phyloP scores from a whole-genome alignment of 208 protist genomes.

The Wallacemonas rigidus region DNA sequence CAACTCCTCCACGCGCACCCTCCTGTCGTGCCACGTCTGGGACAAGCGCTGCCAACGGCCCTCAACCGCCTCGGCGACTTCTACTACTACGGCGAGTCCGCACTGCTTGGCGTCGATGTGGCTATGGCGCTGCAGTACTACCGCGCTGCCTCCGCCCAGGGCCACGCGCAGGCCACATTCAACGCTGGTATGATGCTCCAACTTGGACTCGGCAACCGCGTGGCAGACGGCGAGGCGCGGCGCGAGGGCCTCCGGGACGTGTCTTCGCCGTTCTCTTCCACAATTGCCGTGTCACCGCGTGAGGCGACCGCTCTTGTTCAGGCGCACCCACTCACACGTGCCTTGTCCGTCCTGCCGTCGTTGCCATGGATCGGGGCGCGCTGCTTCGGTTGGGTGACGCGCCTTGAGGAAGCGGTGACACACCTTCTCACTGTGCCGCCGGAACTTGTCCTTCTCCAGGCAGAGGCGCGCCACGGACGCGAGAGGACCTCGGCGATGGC shows the following conservation, averaged over 20 bases:
- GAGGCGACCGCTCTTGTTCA: constrained; percentile 1
- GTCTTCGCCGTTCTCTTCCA: not conserved
- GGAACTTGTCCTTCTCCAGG: not conserved
- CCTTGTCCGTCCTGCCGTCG: not conserved
- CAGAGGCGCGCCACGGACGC: not conserved
- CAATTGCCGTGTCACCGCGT: not conserved
- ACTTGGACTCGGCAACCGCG: constrained; percentile 38
- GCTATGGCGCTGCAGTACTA: constrained; percentile 61
- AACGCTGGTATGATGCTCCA: constrained; percentile 76
- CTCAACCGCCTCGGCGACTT: constrained; percentile 63
- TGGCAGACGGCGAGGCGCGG: not conserved
- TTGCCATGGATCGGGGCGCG: not conserved
- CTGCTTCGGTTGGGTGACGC: not conserved
- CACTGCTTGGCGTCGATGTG: constrained; percentile 47
- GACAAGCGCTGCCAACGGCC: constrained; percentile 7
- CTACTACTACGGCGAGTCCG: constrained; percentile 68
- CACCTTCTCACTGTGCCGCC: not conserved
- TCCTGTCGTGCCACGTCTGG: not conserved
- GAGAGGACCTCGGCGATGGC: not conserved
- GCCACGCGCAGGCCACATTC: constrained; percentile 48
- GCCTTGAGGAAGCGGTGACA: not conserved
- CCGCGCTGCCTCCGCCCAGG: constrained; percentile 36
- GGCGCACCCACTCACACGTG: constrained; percentile 3
- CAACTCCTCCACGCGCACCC: not conserved
- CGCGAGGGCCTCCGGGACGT: no score